Evolutionary conservation across 768 basidiomycete species (phyloP).

Genomic region (Termitomyces sp.): DNA sequence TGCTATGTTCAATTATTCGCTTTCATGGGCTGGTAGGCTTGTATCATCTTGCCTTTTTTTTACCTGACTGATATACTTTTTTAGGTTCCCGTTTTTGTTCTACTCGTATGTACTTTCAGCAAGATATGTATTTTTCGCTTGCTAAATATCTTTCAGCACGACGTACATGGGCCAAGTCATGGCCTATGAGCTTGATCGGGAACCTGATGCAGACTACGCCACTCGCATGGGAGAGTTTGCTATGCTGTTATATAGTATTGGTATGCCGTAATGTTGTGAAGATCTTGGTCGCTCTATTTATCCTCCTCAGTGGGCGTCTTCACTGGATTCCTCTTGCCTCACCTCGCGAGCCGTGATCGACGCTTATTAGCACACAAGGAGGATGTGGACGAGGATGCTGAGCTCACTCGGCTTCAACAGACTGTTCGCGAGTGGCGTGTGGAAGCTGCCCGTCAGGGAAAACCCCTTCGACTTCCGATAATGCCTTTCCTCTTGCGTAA

Average conservation of each 20-base stretch:
- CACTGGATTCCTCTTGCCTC: conserved; percentile 77
- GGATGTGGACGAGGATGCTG: conserved; percentile 72
- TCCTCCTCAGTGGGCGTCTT: conserved; percentile 65
- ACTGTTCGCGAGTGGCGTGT: conserved; percentile 79
- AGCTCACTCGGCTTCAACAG: conserved; percentile 61
- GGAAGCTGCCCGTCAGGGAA: conserved; percentile 73
- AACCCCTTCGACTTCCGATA: conserved; percentile 71
- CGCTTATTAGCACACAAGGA: conserved; percentile 68
- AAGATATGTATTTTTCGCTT: neutral
- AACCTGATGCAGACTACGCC: conserved; percentile 80
- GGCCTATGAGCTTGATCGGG: conserved; percentile 67
- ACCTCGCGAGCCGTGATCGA: conserved; percentile 75
- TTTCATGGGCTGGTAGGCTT: conserved; percentile 90
- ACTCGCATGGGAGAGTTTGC: conserved; percentile 84
- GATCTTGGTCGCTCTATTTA: neutral
- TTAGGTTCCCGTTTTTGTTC: conserved; percentile 92
- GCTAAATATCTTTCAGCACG: conserved; percentile 43
- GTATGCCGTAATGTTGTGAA: conserved; percentile 33
- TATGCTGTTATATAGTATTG: conserved; percentile 85
- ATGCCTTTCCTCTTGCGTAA: conserved; percentile 91
- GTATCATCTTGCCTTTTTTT: neutral
- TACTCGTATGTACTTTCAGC: conserved; percentile 54
- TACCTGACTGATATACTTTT: conserved; percentile 1
- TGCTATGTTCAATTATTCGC: conserved; percentile 93
- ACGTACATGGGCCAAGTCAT: conserved; percentile 94